Evolutionary conservation across 1,284 basidiomycete genomes (phyloP).

Genomic region (Ustilago bromivora): DNA sequence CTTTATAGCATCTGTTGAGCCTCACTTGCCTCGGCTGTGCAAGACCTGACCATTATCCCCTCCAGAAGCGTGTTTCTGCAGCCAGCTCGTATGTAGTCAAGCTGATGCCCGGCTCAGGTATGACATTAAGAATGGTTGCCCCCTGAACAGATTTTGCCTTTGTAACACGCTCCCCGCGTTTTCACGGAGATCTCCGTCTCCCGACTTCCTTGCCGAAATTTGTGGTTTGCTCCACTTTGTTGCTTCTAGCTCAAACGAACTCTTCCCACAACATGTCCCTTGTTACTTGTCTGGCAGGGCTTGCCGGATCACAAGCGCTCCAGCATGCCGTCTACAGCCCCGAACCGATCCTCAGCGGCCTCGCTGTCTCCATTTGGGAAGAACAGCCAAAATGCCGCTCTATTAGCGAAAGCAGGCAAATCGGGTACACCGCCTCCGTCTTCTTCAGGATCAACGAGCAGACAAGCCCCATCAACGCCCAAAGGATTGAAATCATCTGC

Average conservation of each 20-base stretch:
- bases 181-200: conserved; percentile 11
- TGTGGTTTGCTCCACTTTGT: conserved; percentile 20
- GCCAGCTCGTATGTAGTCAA: too few relatives aligned
- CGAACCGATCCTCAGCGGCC: conserved; percentile 25
- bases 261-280: not conserved
- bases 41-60: too few relatives aligned
- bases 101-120: too few relatives aligned
- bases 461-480: conserved; percentile 30
- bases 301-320: not conserved
- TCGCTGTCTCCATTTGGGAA: conserved; percentile 54
- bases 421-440: conserved; percentile 27
- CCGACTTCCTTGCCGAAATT: conserved; percentile 25
- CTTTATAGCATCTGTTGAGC: too few relatives aligned
- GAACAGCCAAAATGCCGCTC: conserved; percentile 52
- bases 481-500: conserved; percentile 24
- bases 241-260: not conserved
- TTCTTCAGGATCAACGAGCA: conserved; percentile 11
- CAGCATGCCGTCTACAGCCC: conserved; percentile 30
- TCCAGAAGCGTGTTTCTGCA: too few relatives aligned
- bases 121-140: too few relatives aligned
- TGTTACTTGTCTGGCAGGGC: not conserved
- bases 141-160: too few relatives aligned
- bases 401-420: conserved; percentile 40
- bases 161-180: too few relatives aligned
- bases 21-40: too few relatives aligned